These are phyloP conservation scores for Leccinum olivaceopallidum DNA, from an alignment of 768 basidiomycete species.

Conservation along the genomic window DNA sequence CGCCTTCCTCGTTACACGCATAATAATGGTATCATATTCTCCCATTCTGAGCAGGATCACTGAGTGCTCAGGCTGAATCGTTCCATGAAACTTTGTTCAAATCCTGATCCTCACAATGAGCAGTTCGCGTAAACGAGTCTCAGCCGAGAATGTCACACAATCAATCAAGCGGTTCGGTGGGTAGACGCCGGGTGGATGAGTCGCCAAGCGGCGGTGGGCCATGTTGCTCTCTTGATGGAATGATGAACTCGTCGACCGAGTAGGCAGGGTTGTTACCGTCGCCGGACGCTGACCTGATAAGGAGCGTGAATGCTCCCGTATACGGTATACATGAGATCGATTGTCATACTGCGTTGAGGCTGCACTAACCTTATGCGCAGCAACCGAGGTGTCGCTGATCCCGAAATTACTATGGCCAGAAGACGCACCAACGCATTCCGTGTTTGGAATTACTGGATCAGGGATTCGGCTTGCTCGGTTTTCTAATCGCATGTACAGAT, in stretches of 20 bases:
- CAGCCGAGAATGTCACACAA: constrained; percentile 1
- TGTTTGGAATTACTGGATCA: constrained; percentile 12
- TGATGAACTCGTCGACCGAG: neutral
- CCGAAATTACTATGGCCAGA: neutral
- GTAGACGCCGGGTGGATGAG: neutral
- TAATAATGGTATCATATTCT: neutral
- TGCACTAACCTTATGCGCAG: neutral
- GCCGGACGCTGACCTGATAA: neutral
- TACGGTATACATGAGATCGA: too few species aligned
- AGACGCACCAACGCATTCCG: neutral
- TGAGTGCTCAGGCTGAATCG: neutral
- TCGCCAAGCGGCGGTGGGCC: neutral
- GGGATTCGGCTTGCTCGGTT: neutral
- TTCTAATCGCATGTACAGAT: neutral
- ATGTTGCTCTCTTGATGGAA: neutral
- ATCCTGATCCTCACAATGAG: neutral
- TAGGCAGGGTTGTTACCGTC: neutral
- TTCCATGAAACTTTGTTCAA: neutral
- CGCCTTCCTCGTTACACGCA: neutral
- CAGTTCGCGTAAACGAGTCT: neutral
- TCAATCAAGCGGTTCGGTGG: neutral
- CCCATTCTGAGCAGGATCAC: neutral
- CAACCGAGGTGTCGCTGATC: neutral
- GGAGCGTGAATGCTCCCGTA: neutral
- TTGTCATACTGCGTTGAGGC: neutral